A percentile compares a stretch with the other conserved stretches of the same genome.
Conservation (phyloP, 2,329 filamentous ascomycete species). For the Arthrobotrys iridis region DNA sequence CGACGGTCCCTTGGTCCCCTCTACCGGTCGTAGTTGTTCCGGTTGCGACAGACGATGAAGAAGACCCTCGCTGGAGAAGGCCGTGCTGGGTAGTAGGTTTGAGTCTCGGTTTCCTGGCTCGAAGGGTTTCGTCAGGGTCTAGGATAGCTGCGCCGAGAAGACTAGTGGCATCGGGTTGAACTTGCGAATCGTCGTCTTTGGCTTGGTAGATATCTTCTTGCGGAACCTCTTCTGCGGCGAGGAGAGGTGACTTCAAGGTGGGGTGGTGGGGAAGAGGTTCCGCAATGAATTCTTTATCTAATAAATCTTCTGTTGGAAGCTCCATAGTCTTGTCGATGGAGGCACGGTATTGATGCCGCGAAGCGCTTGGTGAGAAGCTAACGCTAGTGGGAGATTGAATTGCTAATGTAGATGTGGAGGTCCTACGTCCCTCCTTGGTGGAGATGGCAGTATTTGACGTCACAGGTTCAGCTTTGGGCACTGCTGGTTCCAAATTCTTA, state of each 20-base stretch:
- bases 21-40: conserved; percentile 50
- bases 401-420: conserved; percentile 41
- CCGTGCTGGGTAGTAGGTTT: conserved; percentile 38
- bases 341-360: conserved; percentile 44
- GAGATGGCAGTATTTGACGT: conserved; percentile 16
- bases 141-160: conserved; percentile 5
- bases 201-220: conserved; percentile 29
- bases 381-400: conserved; percentile 38
- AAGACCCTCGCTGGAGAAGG: conserved; percentile 46
- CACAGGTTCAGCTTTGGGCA: conserved; percentile 31
- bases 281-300: conserved; percentile 27
- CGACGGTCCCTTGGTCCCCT: conserved; percentile 36
- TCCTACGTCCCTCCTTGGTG: conserved; percentile 42
- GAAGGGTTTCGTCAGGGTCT: conserved; percentile 26
- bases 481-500: conserved; percentile 42
- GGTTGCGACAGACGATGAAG: conserved; percentile 47
- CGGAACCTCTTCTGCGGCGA: conserved; percentile 29
- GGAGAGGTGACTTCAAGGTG: conserved; percentile 32
- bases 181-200: conserved; percentile 20
- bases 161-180: conserved; percentile 9
- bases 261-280: conserved; percentile 47
- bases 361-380: conserved; percentile 31
- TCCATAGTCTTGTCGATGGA: conserved; percentile 53
- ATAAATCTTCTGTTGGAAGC: conserved; percentile 32
- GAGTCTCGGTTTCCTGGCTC: conserved; percentile 22